phyloP scores from a whole-genome alignment of 2,329 filamentous ascomycete species.

The Colletotrichum cordylinicola region DNA sequence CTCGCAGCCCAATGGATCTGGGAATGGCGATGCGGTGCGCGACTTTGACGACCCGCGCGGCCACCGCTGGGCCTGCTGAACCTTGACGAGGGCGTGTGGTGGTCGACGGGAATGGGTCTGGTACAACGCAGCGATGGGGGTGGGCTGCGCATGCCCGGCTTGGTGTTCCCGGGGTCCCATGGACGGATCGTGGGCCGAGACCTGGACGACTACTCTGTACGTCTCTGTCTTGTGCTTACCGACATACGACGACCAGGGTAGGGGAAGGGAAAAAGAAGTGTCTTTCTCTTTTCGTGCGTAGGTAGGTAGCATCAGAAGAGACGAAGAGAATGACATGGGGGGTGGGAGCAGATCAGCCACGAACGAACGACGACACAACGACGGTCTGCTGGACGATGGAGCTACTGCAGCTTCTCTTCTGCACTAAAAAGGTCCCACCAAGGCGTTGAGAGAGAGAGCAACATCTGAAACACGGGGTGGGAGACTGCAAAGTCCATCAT shows the following conservation, averaged over 20 bases:
- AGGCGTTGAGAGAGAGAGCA: background rate
- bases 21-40: conserved; percentile 22
- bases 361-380: background rate
- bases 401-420: background rate
- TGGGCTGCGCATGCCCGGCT: conserved; percentile 4
- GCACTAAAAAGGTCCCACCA: background rate
- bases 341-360: background rate
- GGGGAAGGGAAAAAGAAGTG: too few relatives aligned
- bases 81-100: background rate
- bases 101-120: background rate
- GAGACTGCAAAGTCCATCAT: background rate
- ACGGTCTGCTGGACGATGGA: background rate
- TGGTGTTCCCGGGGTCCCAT: conserved; percentile 5
- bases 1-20: conserved; percentile 24
- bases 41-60: conserved; percentile 8
- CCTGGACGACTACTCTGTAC: background rate
- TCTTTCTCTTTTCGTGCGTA: background rate
- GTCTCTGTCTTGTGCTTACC: background rate
- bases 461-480: conserved; percentile 16
- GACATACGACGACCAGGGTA: background rate
- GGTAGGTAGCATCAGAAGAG: background rate
- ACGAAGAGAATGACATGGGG: background rate
- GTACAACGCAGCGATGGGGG: conserved; percentile 17
- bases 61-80: background rate
- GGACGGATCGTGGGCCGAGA: conserved; percentile 11